Evolutionary conservation across 306 rosid species (phyloP).

Genomic region (Castanea sativa): DNA sequence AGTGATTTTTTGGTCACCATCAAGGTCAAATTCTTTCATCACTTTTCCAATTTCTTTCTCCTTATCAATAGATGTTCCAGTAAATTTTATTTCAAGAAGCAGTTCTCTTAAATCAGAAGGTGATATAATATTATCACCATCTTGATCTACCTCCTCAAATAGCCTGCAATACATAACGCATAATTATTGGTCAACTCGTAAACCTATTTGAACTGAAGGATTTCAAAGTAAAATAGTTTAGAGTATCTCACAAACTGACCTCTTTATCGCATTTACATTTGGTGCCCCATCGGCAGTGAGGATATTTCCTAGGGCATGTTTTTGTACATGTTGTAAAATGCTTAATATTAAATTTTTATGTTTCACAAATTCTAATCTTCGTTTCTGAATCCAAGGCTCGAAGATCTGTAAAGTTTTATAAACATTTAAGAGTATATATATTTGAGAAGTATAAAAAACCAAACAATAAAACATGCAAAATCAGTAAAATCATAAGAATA

Average conservation of each 20-base stretch:
- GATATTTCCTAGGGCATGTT: constrained; percentile 49
- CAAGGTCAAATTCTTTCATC: constrained; percentile 44
- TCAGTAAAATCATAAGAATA: too few species aligned
- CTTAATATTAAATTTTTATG: constrained; percentile 42
- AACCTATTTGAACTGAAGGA: background rate
- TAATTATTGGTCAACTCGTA: background rate
- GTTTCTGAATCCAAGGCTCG: constrained; percentile 48
- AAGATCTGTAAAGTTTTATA: constrained; percentile 27
- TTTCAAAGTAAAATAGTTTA: too few species aligned
- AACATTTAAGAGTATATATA: background rate
- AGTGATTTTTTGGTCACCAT: constrained; percentile 45
- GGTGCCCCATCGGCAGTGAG: constrained; percentile 49
- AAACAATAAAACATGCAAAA: background rate
- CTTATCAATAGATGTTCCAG: constrained; percentile 22
- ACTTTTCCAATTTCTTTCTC: constrained; percentile 39
- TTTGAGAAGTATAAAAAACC: background rate
- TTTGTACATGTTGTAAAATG: constrained; percentile 42
- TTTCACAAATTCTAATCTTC: constrained; percentile 40
- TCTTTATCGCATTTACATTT: constrained; percentile 37
- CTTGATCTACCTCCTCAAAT: constrained; percentile 46
- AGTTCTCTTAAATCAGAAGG: constrained; percentile 41
- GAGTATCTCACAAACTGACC: constrained; percentile 17
- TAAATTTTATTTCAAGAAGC: constrained; percentile 31
- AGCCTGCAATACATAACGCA: constrained; percentile 29
- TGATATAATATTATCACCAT: constrained; percentile 28